Evolutionary conservation across 768 basidiomycete species (phyloP), one percentile per base, ranked within the genome.

Genomic region (Calocybe gangraenosa): DNA sequence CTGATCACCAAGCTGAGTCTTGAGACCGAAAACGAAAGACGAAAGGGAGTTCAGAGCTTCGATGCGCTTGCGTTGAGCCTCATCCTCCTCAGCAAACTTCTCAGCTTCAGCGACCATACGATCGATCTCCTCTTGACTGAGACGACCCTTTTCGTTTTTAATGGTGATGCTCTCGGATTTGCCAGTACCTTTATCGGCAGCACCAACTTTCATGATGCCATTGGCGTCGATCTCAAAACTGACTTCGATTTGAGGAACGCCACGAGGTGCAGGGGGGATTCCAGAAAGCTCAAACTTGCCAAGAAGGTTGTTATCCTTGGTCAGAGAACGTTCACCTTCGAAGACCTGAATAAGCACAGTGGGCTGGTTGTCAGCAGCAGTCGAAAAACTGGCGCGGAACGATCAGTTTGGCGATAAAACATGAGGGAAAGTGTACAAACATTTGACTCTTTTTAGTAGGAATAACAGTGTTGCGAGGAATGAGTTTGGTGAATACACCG

Each of bases 291-390:
- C 93, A 65, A 96, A 97, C 66, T 93, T 93, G 70, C 95, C 94
- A 56, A 98, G 87, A 40, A 87, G 84, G 73, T 96, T 95, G 81
- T 96, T 97, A 72, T 97, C 95, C 82, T 95, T 95, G 54, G 95
- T 97, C 59, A 96, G 72, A 37, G 92, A 82, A 62, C 95, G 92
- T 73, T 97, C 94, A 66, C 94, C 94, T 77, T 97, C 94, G 65
- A 75, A 97, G 52, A 98, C 95, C 68, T 98, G 94, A 68, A 98
- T 94, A 38, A 97, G 71, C 57, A 97, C 94, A 42, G 91, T 93
- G 37, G 89, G 91, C 70, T 97, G 87, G 75, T 91, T 92, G 61
- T 92, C 89, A 41, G 89, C 84, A 40, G 88, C 87, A 17, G 85
- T 87, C 4, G 84, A 86, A 74, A 88, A 90, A 62, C 73, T 76